These are phyloP conservation scores for Lichtheimia ornata DNA, from an alignment of 371 early-diverging fungal genomes.

Conservation along the genomic window DNA sequence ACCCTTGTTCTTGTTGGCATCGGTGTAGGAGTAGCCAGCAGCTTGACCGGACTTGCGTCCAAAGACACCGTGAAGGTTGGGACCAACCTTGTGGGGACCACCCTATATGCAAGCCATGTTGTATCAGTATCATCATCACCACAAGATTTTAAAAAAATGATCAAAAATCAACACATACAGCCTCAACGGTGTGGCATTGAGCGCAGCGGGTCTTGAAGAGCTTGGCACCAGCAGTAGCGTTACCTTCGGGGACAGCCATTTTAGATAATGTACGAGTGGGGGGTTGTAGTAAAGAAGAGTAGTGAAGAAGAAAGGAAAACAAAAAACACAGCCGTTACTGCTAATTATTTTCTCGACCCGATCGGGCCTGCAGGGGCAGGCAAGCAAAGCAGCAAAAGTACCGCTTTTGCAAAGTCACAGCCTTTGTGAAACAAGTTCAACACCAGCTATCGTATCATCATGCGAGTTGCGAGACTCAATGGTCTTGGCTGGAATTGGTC, in stretches of 20 bases:
- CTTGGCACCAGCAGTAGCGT: slow-evolving; percentile 81
- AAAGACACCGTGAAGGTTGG: slow-evolving; percentile 92
- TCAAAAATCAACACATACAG: slow-evolving; percentile 42
- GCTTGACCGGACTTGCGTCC: slow-evolving; percentile 88
- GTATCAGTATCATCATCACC: too few relatives aligned
- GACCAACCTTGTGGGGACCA: slow-evolving; percentile 93
- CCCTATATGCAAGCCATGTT: slow-evolving; percentile 42
- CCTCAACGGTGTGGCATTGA: slow-evolving; percentile 96
- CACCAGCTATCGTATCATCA: too few relatives aligned
- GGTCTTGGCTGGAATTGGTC: too few relatives aligned
- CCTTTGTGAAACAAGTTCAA: too few relatives aligned
- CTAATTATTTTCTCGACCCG: too few relatives aligned
- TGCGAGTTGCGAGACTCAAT: too few relatives aligned
- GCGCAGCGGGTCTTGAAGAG: slow-evolving; percentile 99
- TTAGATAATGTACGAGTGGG: slow-evolving; percentile 6
- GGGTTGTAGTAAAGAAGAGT: slow-evolving; percentile 3
- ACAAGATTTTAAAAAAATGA: background rate
- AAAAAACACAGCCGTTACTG: slow-evolving; percentile 9
- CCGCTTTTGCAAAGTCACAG: too few relatives aligned
- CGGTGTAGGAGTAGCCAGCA: slow-evolving; percentile 90
- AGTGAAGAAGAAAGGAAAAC: slow-evolving; percentile 16
- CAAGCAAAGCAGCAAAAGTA: too few relatives aligned
- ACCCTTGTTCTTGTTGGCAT: slow-evolving; percentile 89
- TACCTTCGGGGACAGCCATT: slow-evolving; percentile 28
- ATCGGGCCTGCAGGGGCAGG: too few relatives aligned